A percentile compares a stretch with the other conserved stretches of the same genome.
phyloP scores from a whole-genome alignment of 495 filamentous ascomycete genomes.

The Darksidea phi region DNA sequence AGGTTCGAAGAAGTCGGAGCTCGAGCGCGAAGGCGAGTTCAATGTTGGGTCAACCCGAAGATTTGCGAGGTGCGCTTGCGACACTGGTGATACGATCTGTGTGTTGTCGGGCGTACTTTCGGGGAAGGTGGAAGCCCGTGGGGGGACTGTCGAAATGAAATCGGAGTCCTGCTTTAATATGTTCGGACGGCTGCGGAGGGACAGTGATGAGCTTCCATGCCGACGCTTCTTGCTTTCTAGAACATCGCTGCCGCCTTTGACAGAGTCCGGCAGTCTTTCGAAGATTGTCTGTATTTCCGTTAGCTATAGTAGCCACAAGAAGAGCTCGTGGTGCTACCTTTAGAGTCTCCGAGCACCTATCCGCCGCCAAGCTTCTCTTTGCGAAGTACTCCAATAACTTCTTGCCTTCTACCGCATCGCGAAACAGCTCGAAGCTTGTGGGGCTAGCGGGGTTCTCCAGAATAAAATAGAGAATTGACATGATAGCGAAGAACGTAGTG shows the following conservation, averaged over 20 bases:
- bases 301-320: constrained; percentile 1
- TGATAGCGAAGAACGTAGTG: constrained; percentile 89
- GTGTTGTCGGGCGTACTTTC: constrained; percentile 35
- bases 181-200: constrained; percentile 17
- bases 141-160: constrained; percentile 14
- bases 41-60: constrained; percentile 14
- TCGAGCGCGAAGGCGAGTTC: constrained; percentile 15
- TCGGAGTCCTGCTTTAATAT: constrained; percentile 26
- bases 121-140: constrained; percentile 54
- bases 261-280: constrained; percentile 70
- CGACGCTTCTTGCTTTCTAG: constrained; percentile 29
- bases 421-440: constrained; percentile 72
- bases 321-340: constrained; percentile 53
- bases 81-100: constrained; percentile 19
- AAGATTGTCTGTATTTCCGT: constrained; percentile 60
- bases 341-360: constrained; percentile 74
- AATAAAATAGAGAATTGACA: constrained; percentile 85
- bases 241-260: constrained; percentile 52
- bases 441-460: constrained; percentile 82
- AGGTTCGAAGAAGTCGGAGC: constrained; percentile 30
- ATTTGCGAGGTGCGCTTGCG: constrained; percentile 23
- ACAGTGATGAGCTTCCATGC: constrained; percentile 26
- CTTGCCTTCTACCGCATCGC: constrained; percentile 79
- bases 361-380: constrained; percentile 82
- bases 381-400: constrained; percentile 74